Percentiles rank a stretch among this genome's conserved stretches.
phyloP scores from a whole-genome alignment of 1,284 basidiomycete species.

The Neotropicomus parvogracilis region DNA sequence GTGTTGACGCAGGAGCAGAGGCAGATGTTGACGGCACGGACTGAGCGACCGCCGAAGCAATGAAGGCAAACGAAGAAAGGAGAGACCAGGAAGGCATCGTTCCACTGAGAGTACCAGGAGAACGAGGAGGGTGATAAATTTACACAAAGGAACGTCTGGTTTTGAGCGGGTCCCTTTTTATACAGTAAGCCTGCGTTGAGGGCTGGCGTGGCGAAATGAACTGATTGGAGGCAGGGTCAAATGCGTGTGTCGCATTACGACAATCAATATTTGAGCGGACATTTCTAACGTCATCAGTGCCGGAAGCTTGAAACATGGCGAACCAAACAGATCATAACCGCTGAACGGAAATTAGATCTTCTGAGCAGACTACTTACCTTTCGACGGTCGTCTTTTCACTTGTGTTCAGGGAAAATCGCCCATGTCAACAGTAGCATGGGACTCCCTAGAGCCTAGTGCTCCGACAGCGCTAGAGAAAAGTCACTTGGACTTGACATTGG shows the following conservation, averaged over 20 bases:
- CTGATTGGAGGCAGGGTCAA: conserved; percentile 11
- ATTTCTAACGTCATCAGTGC: too few relatives aligned
- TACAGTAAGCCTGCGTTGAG: conserved; percentile 7
- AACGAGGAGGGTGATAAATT: conserved; percentile 12
- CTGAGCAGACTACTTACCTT: too few relatives aligned
- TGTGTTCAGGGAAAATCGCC: too few relatives aligned
- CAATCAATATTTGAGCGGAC: not conserved
- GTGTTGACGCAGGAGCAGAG: conserved; percentile 24
- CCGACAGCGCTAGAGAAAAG: too few relatives aligned
- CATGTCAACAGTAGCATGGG: too few relatives aligned
- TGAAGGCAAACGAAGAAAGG: conserved; percentile 23
- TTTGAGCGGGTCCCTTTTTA: conserved; percentile 22
- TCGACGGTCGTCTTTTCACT: too few relatives aligned
- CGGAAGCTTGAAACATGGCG: too few relatives aligned
- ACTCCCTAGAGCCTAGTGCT: too few relatives aligned
- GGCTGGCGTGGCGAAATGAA: not conserved
- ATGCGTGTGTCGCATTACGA: not conserved
- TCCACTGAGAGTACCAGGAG: conserved; percentile 16
- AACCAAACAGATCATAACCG: too few relatives aligned
- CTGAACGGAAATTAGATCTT: too few relatives aligned
- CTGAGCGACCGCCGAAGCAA: conserved; percentile 24
- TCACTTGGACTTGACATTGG: too few relatives aligned
- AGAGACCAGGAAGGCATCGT: conserved; percentile 30
- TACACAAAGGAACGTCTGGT: conserved; percentile 12
- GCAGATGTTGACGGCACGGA: conserved; percentile 18